Evolutionary conservation across 176 grass and related monocot species (phyloP), one percentile per base, ranked within the genome.

Genomic region (Oryza brachyantha): DNA sequence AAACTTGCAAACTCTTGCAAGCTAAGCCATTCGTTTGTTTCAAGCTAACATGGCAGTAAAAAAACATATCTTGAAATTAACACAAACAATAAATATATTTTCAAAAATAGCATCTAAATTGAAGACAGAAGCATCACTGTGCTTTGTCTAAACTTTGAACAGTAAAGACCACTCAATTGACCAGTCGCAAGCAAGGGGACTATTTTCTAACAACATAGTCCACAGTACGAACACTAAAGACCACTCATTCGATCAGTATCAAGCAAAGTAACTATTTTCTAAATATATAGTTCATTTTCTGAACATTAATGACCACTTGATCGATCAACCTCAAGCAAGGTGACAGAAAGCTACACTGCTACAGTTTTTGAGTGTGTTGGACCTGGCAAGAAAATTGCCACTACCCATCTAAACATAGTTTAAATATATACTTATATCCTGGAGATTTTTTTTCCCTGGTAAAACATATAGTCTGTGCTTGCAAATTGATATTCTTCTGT

Each of bases 231-330:
- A 79, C 64, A 84, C 29, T 62, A 84, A 66, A 79, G 45, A 79
- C 40, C 52, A 79, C 75, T 79, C 68, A 74, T 79, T 36, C 26
- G 10, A 79, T 59, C 52, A 61, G 40, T 54, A 62, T 69, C 8
- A 78, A 66, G 35, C 52, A 57, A 57, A 21, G 16, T 1, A 8
- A 52, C 17, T 52, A 5, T 17, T 50, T 52, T 52, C 17, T 21
- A 52, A 52, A 16, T 41, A 52, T 52, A 52, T 9, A 60, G 16
- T 72, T 79, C 67, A 68, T 63, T 60, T 32, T 79, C 63, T 68
- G 75, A 59, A 74, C 63, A 84, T 22, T 61, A 79, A 66, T 73
- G 55, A 74, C 24, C 39, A 74, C 68, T 79, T 61, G 78, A 83
- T 27, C 31, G 9, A 78, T 58, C 61, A 60, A 39, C 39, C 68